phyloP scores from a whole-genome alignment of 208 protist species.

The Sergeia podlipaevii region DNA sequence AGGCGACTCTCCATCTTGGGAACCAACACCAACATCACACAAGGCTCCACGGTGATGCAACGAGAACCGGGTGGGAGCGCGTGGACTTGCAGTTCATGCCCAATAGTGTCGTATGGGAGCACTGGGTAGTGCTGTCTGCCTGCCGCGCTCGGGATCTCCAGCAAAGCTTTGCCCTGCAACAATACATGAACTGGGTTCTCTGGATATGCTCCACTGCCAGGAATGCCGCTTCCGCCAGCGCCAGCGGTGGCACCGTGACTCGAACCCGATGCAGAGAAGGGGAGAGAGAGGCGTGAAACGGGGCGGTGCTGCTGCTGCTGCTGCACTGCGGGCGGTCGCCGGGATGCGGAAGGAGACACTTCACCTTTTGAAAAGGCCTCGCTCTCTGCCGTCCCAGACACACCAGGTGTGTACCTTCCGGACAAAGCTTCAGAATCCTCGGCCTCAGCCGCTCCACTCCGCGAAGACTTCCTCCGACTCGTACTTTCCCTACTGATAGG shows the following conservation, averaged over 20 bases:
- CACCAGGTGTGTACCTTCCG: no score
- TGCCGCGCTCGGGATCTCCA: conserved; percentile 19
- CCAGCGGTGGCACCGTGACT: background rate
- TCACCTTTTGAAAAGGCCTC: no score
- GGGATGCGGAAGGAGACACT: no score
- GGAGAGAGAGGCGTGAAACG: background rate
- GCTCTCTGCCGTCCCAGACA: no score
- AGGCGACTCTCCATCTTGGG: conserved; percentile 10
- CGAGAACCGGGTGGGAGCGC: conserved; percentile 46
- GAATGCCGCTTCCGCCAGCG: no score
- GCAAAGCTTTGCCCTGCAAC: conserved; percentile 25
- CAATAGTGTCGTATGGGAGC: conserved; percentile 52
- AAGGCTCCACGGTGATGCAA: conserved; percentile 51
- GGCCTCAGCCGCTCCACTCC: no score
- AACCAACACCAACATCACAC: conserved; percentile 30
- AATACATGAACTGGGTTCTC: conserved; percentile 25
- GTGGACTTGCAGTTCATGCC: conserved; percentile 28
- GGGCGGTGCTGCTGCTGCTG: background rate
- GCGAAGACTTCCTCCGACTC: no score
- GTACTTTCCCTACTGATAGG: no score
- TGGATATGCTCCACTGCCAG: background rate
- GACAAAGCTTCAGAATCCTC: no score
- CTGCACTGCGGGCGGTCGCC: no score
- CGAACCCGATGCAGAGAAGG: background rate
- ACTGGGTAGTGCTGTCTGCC: conserved; percentile 40